A percentile compares a stretch with the other conserved stretches of the same genome.
phyloP scores from a whole-genome alignment of 768 basidiomycete species.

The Multifurca ochricompacta region DNA sequence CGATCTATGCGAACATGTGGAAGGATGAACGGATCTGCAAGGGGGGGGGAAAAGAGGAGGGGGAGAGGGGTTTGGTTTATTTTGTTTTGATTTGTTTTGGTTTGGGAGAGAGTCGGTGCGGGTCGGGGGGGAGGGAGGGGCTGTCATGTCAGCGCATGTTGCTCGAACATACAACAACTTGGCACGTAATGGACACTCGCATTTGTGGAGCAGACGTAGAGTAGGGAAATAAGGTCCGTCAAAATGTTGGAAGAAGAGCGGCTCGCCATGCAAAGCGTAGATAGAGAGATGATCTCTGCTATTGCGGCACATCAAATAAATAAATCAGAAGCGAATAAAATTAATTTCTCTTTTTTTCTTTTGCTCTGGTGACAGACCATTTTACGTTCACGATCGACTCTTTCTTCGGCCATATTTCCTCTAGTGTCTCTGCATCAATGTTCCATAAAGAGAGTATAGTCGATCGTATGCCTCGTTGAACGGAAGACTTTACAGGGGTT shows the following conservation, averaged over 20 bases:
- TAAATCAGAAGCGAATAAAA: slow-evolving; percentile 1
- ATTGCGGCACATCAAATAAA: slow-evolving; percentile 25
- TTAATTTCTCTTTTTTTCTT: background rate
- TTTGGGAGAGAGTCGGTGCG: too few relatives aligned
- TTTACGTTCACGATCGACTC: slow-evolving; percentile 88
- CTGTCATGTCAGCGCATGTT: background rate
- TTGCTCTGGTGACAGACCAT: slow-evolving; percentile 67
- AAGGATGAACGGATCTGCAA: slow-evolving; percentile 80
- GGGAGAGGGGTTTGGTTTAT: background rate
- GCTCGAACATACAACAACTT: background rate
- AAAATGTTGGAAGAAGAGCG: slow-evolving; percentile 92
- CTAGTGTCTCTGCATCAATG: slow-evolving; percentile 71
- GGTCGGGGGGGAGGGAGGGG: background rate
- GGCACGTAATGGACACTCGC: slow-evolving; percentile 35
- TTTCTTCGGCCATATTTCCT: slow-evolving; percentile 98
- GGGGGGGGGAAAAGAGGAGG: background rate
- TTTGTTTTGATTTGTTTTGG: too few relatives aligned
- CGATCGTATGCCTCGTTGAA: slow-evolving; percentile 82
- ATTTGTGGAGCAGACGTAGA: slow-evolving; percentile 83
- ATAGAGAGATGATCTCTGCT: slow-evolving; percentile 96
- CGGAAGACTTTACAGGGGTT: slow-evolving; percentile 87
- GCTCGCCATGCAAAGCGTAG: slow-evolving; percentile 80
- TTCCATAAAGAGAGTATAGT: slow-evolving; percentile 78
- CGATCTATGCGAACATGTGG: slow-evolving; percentile 88
- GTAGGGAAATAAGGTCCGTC: slow-evolving; percentile 92